These are phyloP conservation scores for Anthracocystis setariae DNA, from an alignment of 1,284 basidiomycete genomes.

Conservation along the genomic window DNA sequence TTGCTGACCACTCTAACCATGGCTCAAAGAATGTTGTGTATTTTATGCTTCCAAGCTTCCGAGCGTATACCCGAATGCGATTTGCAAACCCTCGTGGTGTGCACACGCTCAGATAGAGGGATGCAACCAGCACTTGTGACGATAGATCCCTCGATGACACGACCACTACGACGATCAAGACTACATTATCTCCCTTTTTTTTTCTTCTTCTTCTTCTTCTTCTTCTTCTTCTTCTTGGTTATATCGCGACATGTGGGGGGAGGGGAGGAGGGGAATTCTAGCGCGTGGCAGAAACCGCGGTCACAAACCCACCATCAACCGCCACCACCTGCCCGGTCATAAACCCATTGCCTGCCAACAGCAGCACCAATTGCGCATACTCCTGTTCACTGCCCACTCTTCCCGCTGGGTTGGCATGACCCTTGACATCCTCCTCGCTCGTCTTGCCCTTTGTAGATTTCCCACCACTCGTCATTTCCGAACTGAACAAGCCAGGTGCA, in stretches of 20 bases:
- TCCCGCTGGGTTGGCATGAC: constrained; percentile 49
- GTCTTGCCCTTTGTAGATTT: constrained; percentile 30
- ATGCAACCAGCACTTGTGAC: too few relatives aligned
- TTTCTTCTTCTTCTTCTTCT: too few relatives aligned
- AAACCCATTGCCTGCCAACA: constrained; percentile 51
- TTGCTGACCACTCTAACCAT: too few relatives aligned
- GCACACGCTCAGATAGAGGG: too few relatives aligned
- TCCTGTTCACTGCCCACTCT: constrained; percentile 48
- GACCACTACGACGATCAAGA: too few relatives aligned
- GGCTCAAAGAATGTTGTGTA: too few relatives aligned
- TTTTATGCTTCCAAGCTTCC: too few relatives aligned
- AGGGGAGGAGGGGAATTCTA: constrained; percentile 2
- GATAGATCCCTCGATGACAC: too few relatives aligned
- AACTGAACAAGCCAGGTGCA: constrained; percentile 54
- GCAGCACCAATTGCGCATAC: constrained; percentile 50
- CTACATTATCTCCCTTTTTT: too few relatives aligned
- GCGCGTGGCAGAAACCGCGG: constrained; percentile 35
- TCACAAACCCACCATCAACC: constrained; percentile 58
- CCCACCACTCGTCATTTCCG: constrained; percentile 53
- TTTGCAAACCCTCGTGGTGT: too few relatives aligned
- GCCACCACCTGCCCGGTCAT: constrained; percentile 53
- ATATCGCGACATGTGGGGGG: not conserved
- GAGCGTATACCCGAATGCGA: too few relatives aligned
- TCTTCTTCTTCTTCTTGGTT: too few relatives aligned
- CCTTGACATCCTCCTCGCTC: constrained; percentile 20